Conservation (phyloP, 345 rosid genomes). For the Euphorbia tirucalli region DNA sequence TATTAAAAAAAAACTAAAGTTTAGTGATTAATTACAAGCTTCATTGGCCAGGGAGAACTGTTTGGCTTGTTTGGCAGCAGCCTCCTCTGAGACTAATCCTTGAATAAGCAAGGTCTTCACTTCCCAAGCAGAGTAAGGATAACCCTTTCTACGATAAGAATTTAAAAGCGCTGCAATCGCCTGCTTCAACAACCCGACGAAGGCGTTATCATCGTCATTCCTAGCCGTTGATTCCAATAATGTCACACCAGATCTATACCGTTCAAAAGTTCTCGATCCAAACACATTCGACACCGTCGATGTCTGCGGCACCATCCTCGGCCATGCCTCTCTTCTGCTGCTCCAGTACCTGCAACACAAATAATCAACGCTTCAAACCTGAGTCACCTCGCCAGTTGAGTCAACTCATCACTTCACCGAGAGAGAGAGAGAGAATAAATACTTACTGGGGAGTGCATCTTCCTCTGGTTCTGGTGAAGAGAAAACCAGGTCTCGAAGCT, state of each 20-base stretch:
- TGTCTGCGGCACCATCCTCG: constrained; percentile 78
- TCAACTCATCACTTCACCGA: background rate
- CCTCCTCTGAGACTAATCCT: constrained; percentile 58
- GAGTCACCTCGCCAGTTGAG: background rate
- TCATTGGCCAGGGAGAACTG: constrained; percentile 57
- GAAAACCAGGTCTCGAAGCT: constrained; percentile 42
- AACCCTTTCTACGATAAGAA: constrained; percentile 64
- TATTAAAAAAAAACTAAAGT: background rate
- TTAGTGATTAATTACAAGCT: constrained; percentile 45
- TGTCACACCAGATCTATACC: constrained; percentile 75
- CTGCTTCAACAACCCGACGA: constrained; percentile 57
- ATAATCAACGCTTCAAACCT: background rate
- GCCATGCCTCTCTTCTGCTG: constrained; percentile 76
- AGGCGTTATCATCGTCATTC: constrained; percentile 51
- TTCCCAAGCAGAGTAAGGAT: constrained; percentile 66
- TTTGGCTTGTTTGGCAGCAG: constrained; percentile 55
- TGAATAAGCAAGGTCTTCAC: constrained; percentile 75
- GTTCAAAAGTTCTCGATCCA: constrained; percentile 59
- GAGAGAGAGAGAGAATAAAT: background rate
- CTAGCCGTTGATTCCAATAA: constrained; percentile 60
- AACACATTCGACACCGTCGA: constrained; percentile 74
- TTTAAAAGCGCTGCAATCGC: constrained; percentile 77
- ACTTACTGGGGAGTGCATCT: constrained; percentile 78
- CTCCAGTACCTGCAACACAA: constrained; percentile 68
- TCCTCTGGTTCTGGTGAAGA: constrained; percentile 68